These are phyloP conservation scores for Lycium ferocissimum DNA, from an alignment of 257 asterid genomes.

Conservation along the genomic window DNA sequence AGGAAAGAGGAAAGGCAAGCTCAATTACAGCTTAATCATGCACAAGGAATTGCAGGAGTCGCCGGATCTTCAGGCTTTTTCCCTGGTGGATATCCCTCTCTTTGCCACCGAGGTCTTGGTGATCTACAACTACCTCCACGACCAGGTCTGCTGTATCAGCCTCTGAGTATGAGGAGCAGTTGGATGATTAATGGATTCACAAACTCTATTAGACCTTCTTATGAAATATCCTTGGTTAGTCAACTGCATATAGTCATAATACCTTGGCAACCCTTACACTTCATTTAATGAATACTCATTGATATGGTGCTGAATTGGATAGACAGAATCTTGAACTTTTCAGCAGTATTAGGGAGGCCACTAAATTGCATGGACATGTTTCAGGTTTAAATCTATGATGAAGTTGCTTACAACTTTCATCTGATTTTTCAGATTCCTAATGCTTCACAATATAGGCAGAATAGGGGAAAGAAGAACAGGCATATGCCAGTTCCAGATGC, in stretches of 20 bases:
- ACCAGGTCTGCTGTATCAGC: conserved; percentile 64
- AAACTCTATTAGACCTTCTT: conserved; percentile 53
- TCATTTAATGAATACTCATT: neutral
- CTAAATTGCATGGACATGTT: neutral
- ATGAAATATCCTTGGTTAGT: conserved; percentile 68
- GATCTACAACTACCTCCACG: conserved; percentile 58
- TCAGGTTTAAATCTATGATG: conserved; percentile 20
- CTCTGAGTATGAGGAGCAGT: conserved; percentile 61
- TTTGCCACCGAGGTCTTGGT: conserved; percentile 63
- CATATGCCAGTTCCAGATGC: conserved; percentile 43
- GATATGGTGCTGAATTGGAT: neutral
- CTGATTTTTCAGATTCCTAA: conserved; percentile 51
- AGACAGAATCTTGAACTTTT: conserved; percentile 4
- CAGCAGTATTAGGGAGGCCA: neutral
- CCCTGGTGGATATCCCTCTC: conserved; percentile 69
- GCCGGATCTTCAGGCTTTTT: conserved; percentile 59
- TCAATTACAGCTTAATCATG: conserved; percentile 61
- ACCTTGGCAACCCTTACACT: neutral
- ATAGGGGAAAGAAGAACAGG: conserved; percentile 65
- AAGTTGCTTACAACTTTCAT: neutral
- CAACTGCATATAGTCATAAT: neutral
- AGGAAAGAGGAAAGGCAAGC: conserved; percentile 85
- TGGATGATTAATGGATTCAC: conserved; percentile 71
- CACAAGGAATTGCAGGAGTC: conserved; percentile 62
- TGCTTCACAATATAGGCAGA: conserved; percentile 62